phyloP scores from a whole-genome alignment of 176 grass and related monocot species.

The Hsuehochloa calcarea region DNA sequence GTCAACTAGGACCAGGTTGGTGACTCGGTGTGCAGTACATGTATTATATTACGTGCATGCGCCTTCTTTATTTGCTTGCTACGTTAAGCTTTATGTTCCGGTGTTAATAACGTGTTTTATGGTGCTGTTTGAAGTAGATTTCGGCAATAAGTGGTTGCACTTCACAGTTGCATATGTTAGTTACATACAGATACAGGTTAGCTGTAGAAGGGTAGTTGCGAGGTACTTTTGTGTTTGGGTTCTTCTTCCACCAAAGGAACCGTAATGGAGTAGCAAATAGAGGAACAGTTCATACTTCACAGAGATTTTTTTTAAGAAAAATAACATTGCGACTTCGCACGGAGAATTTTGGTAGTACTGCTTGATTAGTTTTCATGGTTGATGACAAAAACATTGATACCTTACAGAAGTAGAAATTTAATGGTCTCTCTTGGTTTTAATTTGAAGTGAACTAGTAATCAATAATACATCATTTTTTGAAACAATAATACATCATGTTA shows the following conservation, averaged over 20 bases:
- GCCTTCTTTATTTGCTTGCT: conserved; percentile 22
- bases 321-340: no score
- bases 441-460: not conserved
- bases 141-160: not conserved
- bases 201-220: not conserved
- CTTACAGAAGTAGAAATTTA: not conserved
- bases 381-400: not conserved
- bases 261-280: no score
- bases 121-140: not conserved
- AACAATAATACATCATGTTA: not conserved
- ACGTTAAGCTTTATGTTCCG: not conserved
- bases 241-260: not conserved
- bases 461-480: not conserved
- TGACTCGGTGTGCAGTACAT: not conserved
- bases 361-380: not conserved
- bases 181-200: not conserved
- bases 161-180: not conserved
- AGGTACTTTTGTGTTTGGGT: not conserved
- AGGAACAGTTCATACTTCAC: not conserved
- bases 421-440: not conserved
- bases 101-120: not conserved
- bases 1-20: conserved; percentile 55
- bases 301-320: not conserved
- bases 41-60: not conserved
- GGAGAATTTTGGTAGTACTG: not conserved